phyloP scores from a whole-genome alignment of 176 grass and related monocot species.

The Hsuehochloa calcarea region DNA sequence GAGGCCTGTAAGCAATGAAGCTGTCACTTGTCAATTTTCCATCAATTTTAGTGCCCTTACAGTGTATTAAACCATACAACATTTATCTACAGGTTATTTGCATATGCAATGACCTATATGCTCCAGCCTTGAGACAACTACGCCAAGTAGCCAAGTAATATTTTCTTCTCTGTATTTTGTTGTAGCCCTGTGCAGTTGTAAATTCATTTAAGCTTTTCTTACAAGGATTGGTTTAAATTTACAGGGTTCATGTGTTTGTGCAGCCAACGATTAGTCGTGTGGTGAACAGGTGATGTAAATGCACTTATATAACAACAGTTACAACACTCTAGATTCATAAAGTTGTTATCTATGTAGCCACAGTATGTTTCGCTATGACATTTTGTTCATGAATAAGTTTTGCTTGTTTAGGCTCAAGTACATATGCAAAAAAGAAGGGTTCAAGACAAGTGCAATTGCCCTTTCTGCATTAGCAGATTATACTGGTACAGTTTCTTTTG shows the following conservation, averaged over 20 bases:
- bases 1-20: slow-evolving; percentile 70
- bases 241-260: slow-evolving; percentile 87
- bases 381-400: slow-evolving; percentile 18
- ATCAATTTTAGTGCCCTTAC: slow-evolving; percentile 27
- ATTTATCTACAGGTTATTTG: slow-evolving; percentile 77
- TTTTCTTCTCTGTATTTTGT: slow-evolving; percentile 22
- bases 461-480: slow-evolving; percentile 93
- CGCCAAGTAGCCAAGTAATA: slow-evolving; percentile 95
- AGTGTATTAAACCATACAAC: slow-evolving; percentile 9
- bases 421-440: slow-evolving; percentile 87
- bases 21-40: not conserved
- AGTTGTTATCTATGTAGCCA: not conserved
- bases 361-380: slow-evolving; percentile 25
- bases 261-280: slow-evolving; percentile 84
- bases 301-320: slow-evolving; percentile 6
- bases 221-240: slow-evolving; percentile 42
- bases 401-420: slow-evolving; percentile 71
- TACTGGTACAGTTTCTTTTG: slow-evolving; percentile 58
- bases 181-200: not conserved
- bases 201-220: slow-evolving; percentile 20
- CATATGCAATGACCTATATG: slow-evolving; percentile 99
- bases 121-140: slow-evolving; percentile 92
- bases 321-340: slow-evolving; percentile 7
- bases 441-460: slow-evolving; percentile 78
- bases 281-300: slow-evolving; percentile 72